Percentiles rank a stretch among this genome's conserved stretches.
phyloP scores from a whole-genome alignment of 2,329 filamentous ascomycete species.

The Ramichloridium luteum region DNA sequence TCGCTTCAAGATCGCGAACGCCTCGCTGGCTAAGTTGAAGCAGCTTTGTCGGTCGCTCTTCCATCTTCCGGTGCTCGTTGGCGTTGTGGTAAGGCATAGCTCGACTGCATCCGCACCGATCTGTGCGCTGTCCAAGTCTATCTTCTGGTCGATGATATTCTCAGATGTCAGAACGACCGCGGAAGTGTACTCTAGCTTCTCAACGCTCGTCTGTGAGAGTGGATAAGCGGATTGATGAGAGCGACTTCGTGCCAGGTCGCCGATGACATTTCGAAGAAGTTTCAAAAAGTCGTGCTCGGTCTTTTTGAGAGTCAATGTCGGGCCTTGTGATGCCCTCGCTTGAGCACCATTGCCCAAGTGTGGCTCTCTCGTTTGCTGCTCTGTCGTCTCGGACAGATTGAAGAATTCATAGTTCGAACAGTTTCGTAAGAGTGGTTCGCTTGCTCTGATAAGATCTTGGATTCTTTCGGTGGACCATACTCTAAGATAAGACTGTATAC shows the following conservation, averaged over 20 bases:
- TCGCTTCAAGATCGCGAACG: conserved; percentile 48
- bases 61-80: conserved; percentile 10
- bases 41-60: conserved; percentile 14
- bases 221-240: conserved; percentile 54
- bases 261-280: conserved; percentile 50
- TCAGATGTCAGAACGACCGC: conserved; percentile 51
- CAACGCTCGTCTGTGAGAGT: conserved; percentile 47
- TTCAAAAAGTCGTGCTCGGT: conserved; percentile 58
- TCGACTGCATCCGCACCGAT: conserved; percentile 58
- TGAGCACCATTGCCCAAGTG: too few species aligned
- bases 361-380: conserved; percentile 9
- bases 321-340: conserved; percentile 33
- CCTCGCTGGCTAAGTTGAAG: conserved; percentile 36
- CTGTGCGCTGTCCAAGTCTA: conserved; percentile 54
- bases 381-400: conserved; percentile 49
- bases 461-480: conserved; percentile 44
- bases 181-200: conserved; percentile 53
- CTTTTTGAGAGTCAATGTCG: conserved; percentile 55
- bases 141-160: conserved; percentile 39
- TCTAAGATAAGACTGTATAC: conserved; percentile 50
- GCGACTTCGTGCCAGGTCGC: conserved; percentile 39
- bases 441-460: conserved; percentile 45
- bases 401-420: conserved; percentile 68
- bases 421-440: conserved; percentile 46
- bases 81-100: conserved; percentile 29